phyloP scores from a whole-genome alignment of 2,329 filamentous ascomycete genomes.

The Penicillium sp. region DNA sequence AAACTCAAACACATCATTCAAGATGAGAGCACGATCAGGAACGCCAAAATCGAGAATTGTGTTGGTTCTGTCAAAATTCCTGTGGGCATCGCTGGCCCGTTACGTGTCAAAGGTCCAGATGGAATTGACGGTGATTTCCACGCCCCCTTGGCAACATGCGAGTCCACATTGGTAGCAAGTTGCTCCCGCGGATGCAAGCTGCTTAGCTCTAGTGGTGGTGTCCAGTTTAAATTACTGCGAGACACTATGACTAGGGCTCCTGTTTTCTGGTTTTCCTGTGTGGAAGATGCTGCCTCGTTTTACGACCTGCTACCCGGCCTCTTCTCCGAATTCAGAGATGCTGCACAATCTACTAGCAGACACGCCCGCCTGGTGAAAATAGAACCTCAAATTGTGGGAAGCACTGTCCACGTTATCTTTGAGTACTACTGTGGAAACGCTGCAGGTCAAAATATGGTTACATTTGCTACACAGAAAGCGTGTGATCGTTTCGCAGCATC shows the following conservation, averaged over 20 bases:
- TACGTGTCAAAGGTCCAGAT: not conserved
- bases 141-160: slow-evolving; percentile 31
- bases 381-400: not conserved
- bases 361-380: not conserved
- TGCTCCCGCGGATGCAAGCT: slow-evolving; percentile 33
- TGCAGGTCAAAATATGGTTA: slow-evolving; percentile 33
- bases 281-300: slow-evolving; percentile 22
- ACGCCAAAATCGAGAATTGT: slow-evolving; percentile 3
- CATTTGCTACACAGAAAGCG: slow-evolving; percentile 28
- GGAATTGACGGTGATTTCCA: slow-evolving; percentile 6
- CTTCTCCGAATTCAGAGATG: slow-evolving; percentile 10
- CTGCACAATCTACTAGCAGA: slow-evolving; percentile 1
- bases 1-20: slow-evolving; percentile 1
- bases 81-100: not conserved
- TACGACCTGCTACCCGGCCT: slow-evolving; percentile 18
- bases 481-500: slow-evolving; percentile 21
- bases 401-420: slow-evolving; percentile 23
- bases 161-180: slow-evolving; percentile 29
- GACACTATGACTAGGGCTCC: slow-evolving; percentile 26
- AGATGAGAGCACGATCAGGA: not conserved
- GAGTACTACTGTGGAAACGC: slow-evolving; percentile 29
- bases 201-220: slow-evolving; percentile 18
- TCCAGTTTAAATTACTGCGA: slow-evolving; percentile 18
- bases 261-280: slow-evolving; percentile 23
- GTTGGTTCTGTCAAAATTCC: not conserved